Conservation (phyloP, 2,329 filamentous ascomycete genomes). For the Scytalidium sp. region DNA sequence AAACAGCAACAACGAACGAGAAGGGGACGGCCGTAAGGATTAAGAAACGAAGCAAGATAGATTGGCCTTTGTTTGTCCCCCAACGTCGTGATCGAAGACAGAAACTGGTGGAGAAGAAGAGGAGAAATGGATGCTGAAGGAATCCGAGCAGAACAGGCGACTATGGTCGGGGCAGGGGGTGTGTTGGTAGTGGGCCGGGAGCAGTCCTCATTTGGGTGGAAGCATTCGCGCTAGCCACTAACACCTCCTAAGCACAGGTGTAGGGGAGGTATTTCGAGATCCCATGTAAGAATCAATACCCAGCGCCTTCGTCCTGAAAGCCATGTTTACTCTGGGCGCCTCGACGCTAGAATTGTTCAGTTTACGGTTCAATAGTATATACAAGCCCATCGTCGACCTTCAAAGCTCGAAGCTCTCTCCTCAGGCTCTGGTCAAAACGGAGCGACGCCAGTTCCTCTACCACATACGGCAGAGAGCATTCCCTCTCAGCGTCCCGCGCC, state of each 20-base stretch:
- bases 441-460: too few species aligned
- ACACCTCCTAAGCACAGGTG: not conserved
- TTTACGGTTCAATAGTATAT: too few species aligned
- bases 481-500: too few species aligned
- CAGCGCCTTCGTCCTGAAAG: not conserved
- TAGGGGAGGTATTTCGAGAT: not conserved
- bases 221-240: not conserved
- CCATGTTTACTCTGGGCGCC: not conserved
- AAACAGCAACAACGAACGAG: not conserved
- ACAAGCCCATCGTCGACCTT: too few species aligned
- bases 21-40: not conserved
- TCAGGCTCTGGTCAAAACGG: too few species aligned
- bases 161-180: not conserved
- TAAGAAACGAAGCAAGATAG: not conserved
- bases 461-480: too few species aligned
- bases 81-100: conserved; percentile 8
- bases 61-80: not conserved
- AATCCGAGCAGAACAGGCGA: not conserved
- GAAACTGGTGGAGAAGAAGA: conserved; percentile 8
- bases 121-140: conserved; percentile 7
- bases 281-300: not conserved
- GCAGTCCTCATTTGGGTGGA: not conserved
- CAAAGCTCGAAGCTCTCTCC: too few species aligned
- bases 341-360: too few species aligned
- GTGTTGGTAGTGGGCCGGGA: not conserved